These are phyloP conservation scores for Xylaria intraflava DNA, from an alignment of 495 filamentous ascomycete species.

Conservation along the genomic window DNA sequence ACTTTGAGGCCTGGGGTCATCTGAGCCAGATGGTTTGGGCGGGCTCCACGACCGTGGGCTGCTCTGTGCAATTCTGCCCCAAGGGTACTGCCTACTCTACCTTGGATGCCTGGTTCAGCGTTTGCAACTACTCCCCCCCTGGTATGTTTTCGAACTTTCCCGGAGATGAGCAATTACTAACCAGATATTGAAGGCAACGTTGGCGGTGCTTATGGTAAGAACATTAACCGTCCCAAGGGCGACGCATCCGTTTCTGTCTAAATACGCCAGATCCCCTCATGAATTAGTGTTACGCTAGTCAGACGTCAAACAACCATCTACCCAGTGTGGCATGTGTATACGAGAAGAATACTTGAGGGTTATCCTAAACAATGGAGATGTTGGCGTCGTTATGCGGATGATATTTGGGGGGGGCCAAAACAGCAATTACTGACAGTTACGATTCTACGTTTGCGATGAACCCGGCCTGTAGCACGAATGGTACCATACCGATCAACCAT, in stretches of 20 bases:
- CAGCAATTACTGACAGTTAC: neutral
- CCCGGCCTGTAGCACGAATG: slow-evolving; percentile 12
- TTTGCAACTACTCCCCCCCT: slow-evolving; percentile 81
- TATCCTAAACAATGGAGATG: slow-evolving; percentile 5
- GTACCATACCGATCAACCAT: slow-evolving; percentile 13
- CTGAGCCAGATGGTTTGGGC: slow-evolving; percentile 91
- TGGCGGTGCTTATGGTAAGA: slow-evolving; percentile 54
- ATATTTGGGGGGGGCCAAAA: neutral
- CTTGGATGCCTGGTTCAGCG: slow-evolving; percentile 52
- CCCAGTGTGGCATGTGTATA: slow-evolving; percentile 8
- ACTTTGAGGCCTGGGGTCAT: slow-evolving; percentile 73
- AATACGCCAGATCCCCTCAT: slow-evolving; percentile 6
- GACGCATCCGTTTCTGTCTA: slow-evolving; percentile 22
- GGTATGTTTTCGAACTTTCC: slow-evolving; percentile 41
- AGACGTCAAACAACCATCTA: neutral
- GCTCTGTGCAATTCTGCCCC: slow-evolving; percentile 52
- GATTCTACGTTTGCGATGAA: slow-evolving; percentile 18
- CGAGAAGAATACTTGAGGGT: slow-evolving; percentile 2
- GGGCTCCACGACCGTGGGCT: slow-evolving; percentile 62
- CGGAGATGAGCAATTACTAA: neutral
- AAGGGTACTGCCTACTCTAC: slow-evolving; percentile 37
- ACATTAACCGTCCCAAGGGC: slow-evolving; percentile 52
- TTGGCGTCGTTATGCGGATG: neutral
- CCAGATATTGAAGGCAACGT: slow-evolving; percentile 56
- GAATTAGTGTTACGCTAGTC: slow-evolving; percentile 10